Evolutionary conservation across 2,329 filamentous ascomycete genomes (phyloP), one percentile per base, ranked within the genome.

Genomic region (Cercospora janseana): DNA sequence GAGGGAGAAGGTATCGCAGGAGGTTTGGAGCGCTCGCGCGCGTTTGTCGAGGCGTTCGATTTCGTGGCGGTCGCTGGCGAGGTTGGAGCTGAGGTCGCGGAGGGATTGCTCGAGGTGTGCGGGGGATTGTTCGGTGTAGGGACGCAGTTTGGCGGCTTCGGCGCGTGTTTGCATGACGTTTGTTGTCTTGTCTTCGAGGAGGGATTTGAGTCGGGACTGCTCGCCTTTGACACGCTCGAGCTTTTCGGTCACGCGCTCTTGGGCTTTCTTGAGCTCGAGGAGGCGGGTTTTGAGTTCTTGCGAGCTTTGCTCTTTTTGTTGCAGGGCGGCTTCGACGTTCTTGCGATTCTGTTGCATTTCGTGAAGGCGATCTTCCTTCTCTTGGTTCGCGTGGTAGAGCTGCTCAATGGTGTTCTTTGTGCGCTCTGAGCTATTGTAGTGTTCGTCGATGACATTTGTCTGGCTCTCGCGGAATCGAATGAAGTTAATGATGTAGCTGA

Each of bases 401-500:
- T 85, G 80, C 71, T 97, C 92, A 63, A 97, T 96, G 55, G 87
- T 83, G 45, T 85, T 77, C 72, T 95, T 96, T 1, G 87, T 91
- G 52, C 81, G 82, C 70, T 96, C 89, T 9, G 87, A 82, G 63
- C 88, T 91, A 75, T 95, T 93, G 74, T 93, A 93, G 71, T 97
- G 87, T 68, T 94, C 83, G 67, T 96, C 91, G 57, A 97, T 95
- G 23, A 93, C 83, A 29, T 77, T 76, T 1, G 90, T 94, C 70
- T 97, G 92, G 55, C 86, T 90, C 73, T 96, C 91, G 62, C 93
- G 87, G 73, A 97, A 98, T 46, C 93, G 85, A 60, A 97, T 91
- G 71, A 98, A 98, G 72, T 98, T 98, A 76, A 98, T 98, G 57
- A 97, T 81, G 71, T 96, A 96, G 58, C 88, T 95, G 69, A 98